Evolutionary conservation across 495 filamentous ascomycete genomes (phyloP).

Genomic region (Choiromyces venosus): DNA sequence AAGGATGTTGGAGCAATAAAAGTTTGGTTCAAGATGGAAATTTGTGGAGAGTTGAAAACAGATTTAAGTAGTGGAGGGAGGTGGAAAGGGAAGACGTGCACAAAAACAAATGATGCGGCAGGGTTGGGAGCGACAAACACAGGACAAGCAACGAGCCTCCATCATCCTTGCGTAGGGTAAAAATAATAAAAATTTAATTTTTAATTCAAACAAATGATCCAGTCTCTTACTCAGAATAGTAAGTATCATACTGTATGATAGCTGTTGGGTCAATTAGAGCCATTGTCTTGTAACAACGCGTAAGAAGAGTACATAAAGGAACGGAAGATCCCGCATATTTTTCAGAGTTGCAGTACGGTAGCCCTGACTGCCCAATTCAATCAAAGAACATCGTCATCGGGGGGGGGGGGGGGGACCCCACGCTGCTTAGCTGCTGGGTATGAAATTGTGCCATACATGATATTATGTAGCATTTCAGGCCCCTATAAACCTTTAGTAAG

Average conservation of each 20-base stretch:
- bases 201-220: neutral
- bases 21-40: neutral
- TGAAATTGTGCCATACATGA: neutral
- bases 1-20: neutral
- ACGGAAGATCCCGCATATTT: neutral
- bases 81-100: constrained; percentile 27
- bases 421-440: neutral
- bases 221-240: neutral
- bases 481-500: neutral
- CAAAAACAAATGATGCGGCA: constrained; percentile 34
- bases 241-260: no score
- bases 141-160: neutral
- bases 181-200: no score
- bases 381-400: neutral
- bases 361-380: neutral
- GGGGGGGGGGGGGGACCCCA: no score
- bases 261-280: neutral
- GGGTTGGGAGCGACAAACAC: constrained; percentile 12
- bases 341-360: neutral
- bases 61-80: constrained; percentile 21
- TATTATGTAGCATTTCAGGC: neutral
- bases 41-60: neutral
- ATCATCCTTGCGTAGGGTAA: neutral
- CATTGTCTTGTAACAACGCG: neutral
- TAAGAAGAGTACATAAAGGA: neutral